Base-by-base conservation (phyloP, 2,329 filamentous ascomycete genomes). In the Claviceps sp. region DNA sequence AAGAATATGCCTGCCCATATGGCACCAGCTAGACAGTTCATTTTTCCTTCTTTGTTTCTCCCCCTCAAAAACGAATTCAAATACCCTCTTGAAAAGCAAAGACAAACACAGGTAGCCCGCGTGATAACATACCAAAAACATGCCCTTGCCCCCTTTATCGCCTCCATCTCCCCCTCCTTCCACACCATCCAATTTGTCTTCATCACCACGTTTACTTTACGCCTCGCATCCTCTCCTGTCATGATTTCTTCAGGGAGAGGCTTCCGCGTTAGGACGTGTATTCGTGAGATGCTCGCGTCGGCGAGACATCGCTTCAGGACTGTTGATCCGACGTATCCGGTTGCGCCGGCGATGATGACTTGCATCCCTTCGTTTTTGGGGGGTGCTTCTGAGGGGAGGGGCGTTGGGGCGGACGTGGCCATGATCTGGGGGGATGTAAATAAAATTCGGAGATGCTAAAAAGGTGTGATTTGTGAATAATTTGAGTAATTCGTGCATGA, bases 251-350 rank as follows among this genome's bases (percentile, higher is more conserved):
- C 24, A 10, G n/a, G 13, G 5, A 51, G 44, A 2, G 50, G 44
- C 13, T 24, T 45, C 24, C 50, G 45, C 19, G 50, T 51, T 24
- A 51, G 14, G 17, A 51, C 38, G 17, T 38, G 24, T 14, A 51
- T 19, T 22, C 38, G 26, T 5, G 50, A 41, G 22, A 51, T 47
- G 24, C 44, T 24, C 16, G 22, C 17, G n/a, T 51, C 43, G 24
- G 38, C 30, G 38, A 51, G 22, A 38, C 50, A 51, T 17, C 44
- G 50, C 44, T 17, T 5, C n/a, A 51, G 50, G 43, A 51, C 50
- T 1, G 37, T 34, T 17, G 50, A 51, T 16, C 50, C 50, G 37
- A 51, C 44, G 50, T 42, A 51, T n/a, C 50, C 50, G 24, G 50
- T 51, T 24, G 50, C 50, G 50, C 50, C 44, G 24, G 19, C 38